Evolutionary conservation across 352 stramenopile species (phyloP).

Genomic region (Aphanomyces astaci): DNA sequence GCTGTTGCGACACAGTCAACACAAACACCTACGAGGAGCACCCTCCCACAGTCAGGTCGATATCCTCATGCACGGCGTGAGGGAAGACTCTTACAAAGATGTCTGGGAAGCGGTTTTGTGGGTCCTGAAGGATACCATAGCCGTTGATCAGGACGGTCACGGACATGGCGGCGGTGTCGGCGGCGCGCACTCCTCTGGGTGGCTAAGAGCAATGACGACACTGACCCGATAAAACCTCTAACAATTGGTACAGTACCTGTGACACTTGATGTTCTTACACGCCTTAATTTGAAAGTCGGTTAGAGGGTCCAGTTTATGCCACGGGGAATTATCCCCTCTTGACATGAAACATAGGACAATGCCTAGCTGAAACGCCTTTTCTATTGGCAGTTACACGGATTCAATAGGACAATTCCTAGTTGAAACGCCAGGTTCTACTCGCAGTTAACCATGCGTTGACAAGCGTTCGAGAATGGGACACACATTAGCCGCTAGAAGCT

Average conservation of each 20-base stretch:
- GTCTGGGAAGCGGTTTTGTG: constrained; percentile 27
- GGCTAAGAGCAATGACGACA: neutral
- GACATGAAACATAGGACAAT: neutral
- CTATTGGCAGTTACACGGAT: no score
- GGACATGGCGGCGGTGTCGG: neutral
- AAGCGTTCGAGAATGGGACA: no score
- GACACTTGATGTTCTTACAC: no score
- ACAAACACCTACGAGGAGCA: constrained; percentile 68
- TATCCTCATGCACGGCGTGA: no score
- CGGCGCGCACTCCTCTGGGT: neutral
- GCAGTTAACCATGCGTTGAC: no score
- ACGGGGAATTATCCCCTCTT: neutral
- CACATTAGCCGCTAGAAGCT: no score
- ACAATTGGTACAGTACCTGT: neutral
- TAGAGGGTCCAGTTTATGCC: no score
- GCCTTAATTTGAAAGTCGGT: no score
- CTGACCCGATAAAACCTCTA: neutral
- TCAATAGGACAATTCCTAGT: no score
- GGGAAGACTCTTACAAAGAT: constrained; percentile 3
- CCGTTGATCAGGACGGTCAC: constrained; percentile 66
- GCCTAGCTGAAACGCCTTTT: no score
- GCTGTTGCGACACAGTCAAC: constrained; percentile 60
- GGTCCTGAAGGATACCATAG: constrained; percentile 56
- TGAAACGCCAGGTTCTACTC: no score
- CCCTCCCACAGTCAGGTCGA: no score